phyloP scores from a whole-genome alignment of 345 rosid species.

The Kernera saxatilis region DNA sequence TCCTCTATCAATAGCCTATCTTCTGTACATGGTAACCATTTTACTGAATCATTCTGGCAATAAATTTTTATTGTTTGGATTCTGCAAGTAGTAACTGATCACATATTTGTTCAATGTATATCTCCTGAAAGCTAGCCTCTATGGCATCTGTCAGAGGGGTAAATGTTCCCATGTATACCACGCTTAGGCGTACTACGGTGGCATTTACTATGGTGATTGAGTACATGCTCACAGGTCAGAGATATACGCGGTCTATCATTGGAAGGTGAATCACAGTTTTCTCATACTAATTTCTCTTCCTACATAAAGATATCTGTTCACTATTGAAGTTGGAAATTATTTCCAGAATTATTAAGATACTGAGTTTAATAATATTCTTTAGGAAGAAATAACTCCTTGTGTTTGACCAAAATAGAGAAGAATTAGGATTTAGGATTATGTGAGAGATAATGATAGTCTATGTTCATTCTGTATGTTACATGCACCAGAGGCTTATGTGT shows the following conservation, averaged over 20 bases:
- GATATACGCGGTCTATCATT: slow-evolving; percentile 57
- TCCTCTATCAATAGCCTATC: slow-evolving; percentile 75
- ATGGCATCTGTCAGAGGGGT: slow-evolving; percentile 98
- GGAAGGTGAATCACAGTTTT: slow-evolving; percentile 56
- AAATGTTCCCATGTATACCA: slow-evolving; percentile 98
- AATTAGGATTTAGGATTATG: not conserved
- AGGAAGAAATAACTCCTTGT: not conserved
- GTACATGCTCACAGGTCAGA: slow-evolving; percentile 73
- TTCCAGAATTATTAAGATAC: not conserved
- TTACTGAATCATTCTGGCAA: not conserved
- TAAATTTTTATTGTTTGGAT: not conserved
- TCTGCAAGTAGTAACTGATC: slow-evolving; percentile 4
- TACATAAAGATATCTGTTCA: not conserved
- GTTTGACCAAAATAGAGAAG: not conserved
- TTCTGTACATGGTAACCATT: slow-evolving; percentile 80
- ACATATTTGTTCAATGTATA: slow-evolving; percentile 18
- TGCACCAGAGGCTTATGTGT: not conserved
- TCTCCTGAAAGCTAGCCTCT: slow-evolving; percentile 68
- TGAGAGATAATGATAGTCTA: not conserved
- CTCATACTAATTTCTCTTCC: not conserved
- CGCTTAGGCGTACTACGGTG: slow-evolving; percentile 92
- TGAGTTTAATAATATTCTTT: not conserved
- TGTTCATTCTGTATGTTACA: slow-evolving; percentile 1
- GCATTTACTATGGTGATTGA: slow-evolving; percentile 93
- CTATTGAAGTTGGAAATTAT: not conserved